phyloP scores from a whole-genome alignment of 2,329 filamentous ascomycete species.

The Rhynchosporium graminicola region DNA sequence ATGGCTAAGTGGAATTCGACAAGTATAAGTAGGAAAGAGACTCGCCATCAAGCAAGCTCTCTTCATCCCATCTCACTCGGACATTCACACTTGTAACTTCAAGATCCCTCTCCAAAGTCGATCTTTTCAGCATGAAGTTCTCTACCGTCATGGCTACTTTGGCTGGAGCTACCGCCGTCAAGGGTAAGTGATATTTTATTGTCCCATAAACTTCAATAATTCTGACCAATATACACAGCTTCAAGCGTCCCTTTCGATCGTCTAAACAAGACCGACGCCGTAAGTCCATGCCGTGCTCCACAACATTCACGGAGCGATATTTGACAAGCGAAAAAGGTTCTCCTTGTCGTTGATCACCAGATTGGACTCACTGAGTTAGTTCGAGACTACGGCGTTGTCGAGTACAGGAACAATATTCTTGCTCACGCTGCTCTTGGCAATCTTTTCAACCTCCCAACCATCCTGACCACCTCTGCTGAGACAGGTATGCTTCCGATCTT shows the following conservation, averaged over 20 bases:
- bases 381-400: constrained; percentile 65
- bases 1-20: neutral
- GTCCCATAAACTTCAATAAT: neutral
- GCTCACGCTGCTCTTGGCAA: constrained; percentile 67
- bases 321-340: constrained; percentile 42
- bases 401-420: constrained; percentile 67
- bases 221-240: constrained; percentile 1
- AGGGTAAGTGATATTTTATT: constrained; percentile 4
- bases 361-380: constrained; percentile 60
- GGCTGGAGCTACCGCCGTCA: constrained; percentile 25
- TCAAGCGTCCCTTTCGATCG: constrained; percentile 38
- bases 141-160: constrained; percentile 28
- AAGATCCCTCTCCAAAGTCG: constrained; percentile 5
- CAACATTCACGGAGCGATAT: neutral
- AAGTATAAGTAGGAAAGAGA: constrained; percentile 13
- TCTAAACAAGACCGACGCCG: constrained; percentile 42
- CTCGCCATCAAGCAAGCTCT: neutral
- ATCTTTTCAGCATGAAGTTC: constrained; percentile 35
- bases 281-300: constrained; percentile 15
- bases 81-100: constrained; percentile 12
- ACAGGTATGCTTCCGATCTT: constrained; percentile 40
- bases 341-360: constrained; percentile 61
- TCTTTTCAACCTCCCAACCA: constrained; percentile 66
- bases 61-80: constrained; percentile 10
- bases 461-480: constrained; percentile 71